Evolutionary conservation across 2,329 filamentous ascomycete species (phyloP).

Genomic region (Ophiostoma ulmi): DNA sequence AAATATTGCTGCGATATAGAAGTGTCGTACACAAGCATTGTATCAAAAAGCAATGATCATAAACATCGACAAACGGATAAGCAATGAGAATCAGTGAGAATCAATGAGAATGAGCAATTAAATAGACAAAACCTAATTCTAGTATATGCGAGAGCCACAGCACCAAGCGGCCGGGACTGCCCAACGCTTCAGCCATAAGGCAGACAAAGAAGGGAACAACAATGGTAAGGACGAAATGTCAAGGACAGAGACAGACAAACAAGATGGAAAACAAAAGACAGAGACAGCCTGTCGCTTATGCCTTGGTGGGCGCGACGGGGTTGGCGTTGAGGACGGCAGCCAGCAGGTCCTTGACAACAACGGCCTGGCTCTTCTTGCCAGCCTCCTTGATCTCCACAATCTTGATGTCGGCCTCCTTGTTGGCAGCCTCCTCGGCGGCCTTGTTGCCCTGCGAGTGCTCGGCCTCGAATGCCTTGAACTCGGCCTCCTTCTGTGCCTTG

Average conservation of each 20-base stretch:
- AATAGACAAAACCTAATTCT: slow-evolving; percentile 10
- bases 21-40: too few relatives aligned
- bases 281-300: slow-evolving; percentile 10
- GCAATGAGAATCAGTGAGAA: background rate
- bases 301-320: slow-evolving; percentile 50
- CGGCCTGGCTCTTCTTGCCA: slow-evolving; percentile 70
- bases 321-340: slow-evolving; percentile 79
- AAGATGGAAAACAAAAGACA: too few relatives aligned
- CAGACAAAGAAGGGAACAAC: background rate
- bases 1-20: too few relatives aligned
- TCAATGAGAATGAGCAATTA: background rate
- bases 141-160: slow-evolving; percentile 5
- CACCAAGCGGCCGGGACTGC: background rate
- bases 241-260: background rate
- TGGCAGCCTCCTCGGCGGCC: slow-evolving; percentile 71
- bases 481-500: slow-evolving; percentile 79
- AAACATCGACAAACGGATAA: background rate
- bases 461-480: slow-evolving; percentile 91
- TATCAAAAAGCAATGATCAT: background rate
- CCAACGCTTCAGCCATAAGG: slow-evolving; percentile 7
- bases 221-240: background rate
- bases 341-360: slow-evolving; percentile 79
- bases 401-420: slow-evolving; percentile 73
- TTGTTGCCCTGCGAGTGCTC: slow-evolving; percentile 87
- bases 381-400: slow-evolving; percentile 76